Evolutionary conservation across 768 basidiomycete genomes (phyloP).

Genomic region (Pleurotus cornucopiae): DNA sequence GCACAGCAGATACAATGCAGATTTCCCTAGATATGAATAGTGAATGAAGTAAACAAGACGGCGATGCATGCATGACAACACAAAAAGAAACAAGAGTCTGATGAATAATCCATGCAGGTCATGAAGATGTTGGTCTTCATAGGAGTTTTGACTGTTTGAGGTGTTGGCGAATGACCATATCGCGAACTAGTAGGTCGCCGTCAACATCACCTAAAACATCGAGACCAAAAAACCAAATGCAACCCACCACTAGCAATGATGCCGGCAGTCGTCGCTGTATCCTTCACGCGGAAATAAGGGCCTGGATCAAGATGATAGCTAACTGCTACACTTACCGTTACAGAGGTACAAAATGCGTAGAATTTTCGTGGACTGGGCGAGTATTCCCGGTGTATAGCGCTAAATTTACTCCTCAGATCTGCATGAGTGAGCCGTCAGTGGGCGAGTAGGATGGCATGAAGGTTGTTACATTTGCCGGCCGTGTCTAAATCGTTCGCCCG

Average conservation of each 20-base stretch:
- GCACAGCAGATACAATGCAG: neutral
- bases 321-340: slow-evolving; percentile 43
- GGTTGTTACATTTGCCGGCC: slow-evolving; percentile 62
- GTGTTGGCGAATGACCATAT: slow-evolving; percentile 80
- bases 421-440: neutral
- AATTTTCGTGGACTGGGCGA: slow-evolving; percentile 73
- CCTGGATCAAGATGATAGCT: neutral
- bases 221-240: neutral
- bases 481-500: slow-evolving; percentile 66
- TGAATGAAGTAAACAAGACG: neutral
- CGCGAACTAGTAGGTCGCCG: slow-evolving; percentile 45
- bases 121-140: neutral
- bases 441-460: neutral
- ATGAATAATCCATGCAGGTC: neutral
- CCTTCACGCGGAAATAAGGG: slow-evolving; percentile 27
- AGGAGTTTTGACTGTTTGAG: slow-evolving; percentile 64
- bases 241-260: slow-evolving; percentile 72
- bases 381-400: slow-evolving; percentile 72
- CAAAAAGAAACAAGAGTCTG: neutral
- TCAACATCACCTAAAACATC: neutral
- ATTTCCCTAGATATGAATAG: neutral
- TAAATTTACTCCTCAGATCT: slow-evolving; percentile 72
- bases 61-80: neutral
- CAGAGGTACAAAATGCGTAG: slow-evolving; percentile 74
- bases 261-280: slow-evolving; percentile 67